These are phyloP conservation scores for Phytopythium boreale DNA, from an alignment of 352 stramenopile genomes.

Conservation along the genomic window DNA sequence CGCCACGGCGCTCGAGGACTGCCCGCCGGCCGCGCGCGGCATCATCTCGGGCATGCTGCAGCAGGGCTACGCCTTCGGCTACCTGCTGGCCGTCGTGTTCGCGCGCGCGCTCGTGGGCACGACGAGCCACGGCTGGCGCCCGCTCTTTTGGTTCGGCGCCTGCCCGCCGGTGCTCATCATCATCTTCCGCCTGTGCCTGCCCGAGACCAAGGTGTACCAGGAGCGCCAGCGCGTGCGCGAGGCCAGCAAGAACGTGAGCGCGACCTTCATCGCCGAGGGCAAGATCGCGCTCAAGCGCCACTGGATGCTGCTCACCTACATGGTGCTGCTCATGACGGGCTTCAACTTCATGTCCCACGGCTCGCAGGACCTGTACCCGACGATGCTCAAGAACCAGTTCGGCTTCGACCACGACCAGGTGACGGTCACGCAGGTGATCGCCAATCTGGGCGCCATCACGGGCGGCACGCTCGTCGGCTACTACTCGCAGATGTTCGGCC, in stretches of 20 bases:
- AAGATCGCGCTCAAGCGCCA: slow-evolving; percentile 38
- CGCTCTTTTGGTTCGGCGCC: slow-evolving; percentile 44
- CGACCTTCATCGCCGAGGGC: slow-evolving; percentile 34
- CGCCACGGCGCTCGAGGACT: slow-evolving; percentile 38
- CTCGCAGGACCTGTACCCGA: slow-evolving; percentile 48
- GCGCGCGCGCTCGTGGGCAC: slow-evolving; percentile 29
- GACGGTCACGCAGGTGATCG: slow-evolving; percentile 43
- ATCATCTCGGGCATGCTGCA: slow-evolving; percentile 50
- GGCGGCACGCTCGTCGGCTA: slow-evolving; percentile 49
- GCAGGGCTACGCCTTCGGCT: slow-evolving; percentile 42
- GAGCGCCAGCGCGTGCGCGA: slow-evolving; percentile 23
- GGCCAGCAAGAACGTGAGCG: slow-evolving; percentile 18
- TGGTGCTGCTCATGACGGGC: slow-evolving; percentile 39
- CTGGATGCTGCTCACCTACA: slow-evolving; percentile 39
- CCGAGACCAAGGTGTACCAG: slow-evolving; percentile 32
- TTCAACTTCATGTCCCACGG: slow-evolving; percentile 53
- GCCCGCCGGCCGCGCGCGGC: slow-evolving; percentile 24
- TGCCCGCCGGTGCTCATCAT: slow-evolving; percentile 44
- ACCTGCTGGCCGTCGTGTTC: slow-evolving; percentile 35
- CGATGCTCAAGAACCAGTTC: slow-evolving; percentile 46
- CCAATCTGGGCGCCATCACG: slow-evolving; percentile 44
- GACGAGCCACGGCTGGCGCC: slow-evolving; percentile 39
- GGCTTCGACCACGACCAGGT: slow-evolving; percentile 42
- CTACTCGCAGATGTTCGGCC: slow-evolving; percentile 53
- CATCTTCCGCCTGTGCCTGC: slow-evolving; percentile 32